Evolutionary conservation across 1,284 basidiomycete genomes (phyloP).

Genomic region (Ceratorhiza oryzae-sativae): DNA sequence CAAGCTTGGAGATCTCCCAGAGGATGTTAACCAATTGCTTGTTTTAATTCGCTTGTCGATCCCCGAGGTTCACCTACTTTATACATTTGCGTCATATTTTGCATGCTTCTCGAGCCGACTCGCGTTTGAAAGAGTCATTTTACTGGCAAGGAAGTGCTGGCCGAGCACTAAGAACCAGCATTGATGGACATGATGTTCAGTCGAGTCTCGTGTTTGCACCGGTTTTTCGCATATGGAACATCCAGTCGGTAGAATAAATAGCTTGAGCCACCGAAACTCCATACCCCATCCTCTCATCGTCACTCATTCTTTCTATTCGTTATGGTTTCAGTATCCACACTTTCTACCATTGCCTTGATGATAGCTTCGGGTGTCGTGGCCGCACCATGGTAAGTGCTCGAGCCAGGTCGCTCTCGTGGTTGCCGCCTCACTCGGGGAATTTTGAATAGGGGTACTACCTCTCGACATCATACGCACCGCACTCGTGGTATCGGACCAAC

Average conservation of each 20-base stretch:
- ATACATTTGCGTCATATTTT: background rate
- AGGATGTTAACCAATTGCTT: background rate
- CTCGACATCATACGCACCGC: slow-evolving; percentile 29
- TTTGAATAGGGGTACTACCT: background rate
- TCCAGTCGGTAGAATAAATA: background rate
- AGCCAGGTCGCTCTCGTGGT: background rate
- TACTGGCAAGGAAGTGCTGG: background rate
- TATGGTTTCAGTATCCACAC: slow-evolving; percentile 14
- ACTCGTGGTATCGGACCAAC: slow-evolving; percentile 7
- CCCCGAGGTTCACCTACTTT: background rate
- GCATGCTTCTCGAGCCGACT: background rate
- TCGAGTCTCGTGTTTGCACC: background rate
- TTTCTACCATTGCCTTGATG: slow-evolving; percentile 23
- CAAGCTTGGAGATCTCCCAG: background rate
- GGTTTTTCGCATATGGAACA: background rate
- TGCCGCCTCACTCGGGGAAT: background rate
- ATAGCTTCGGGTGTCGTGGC: slow-evolving; percentile 37
- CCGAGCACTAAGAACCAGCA: background rate
- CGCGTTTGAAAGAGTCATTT: background rate
- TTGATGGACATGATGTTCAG: background rate
- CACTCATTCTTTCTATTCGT: background rate
- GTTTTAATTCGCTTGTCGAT: background rate
- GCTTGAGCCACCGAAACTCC: background rate
- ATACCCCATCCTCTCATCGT: background rate
- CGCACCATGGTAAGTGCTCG: slow-evolving; percentile 28